Percentiles rank a stretch among this genome's conserved stretches.
phyloP scores from a whole-genome alignment of 495 filamentous ascomycete species.

The Podospora pseudopauciseta region DNA sequence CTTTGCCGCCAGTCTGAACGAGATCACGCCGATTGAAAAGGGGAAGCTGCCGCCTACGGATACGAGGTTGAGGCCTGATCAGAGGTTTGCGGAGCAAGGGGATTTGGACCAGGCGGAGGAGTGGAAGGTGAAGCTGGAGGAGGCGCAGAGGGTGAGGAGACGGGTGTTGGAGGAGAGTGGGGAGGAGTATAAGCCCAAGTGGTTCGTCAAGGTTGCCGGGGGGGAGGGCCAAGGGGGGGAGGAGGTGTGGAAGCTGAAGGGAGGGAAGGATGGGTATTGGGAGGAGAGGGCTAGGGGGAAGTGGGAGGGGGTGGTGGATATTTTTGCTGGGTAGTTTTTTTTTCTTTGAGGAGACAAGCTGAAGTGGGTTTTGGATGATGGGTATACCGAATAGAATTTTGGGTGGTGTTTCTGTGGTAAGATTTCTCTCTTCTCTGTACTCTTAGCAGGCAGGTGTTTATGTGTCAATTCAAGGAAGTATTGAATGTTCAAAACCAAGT shows the following conservation, averaged over 20 bases:
- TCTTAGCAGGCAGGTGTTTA: neutral
- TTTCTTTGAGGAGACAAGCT: no score
- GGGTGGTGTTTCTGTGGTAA: neutral
- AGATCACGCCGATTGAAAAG: conserved; percentile 77
- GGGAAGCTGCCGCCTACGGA: conserved; percentile 74
- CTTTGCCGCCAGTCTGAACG: conserved; percentile 84
- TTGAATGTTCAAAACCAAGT: neutral
- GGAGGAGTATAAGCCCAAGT: conserved; percentile 66
- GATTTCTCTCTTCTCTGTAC: neutral
- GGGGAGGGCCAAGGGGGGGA: conserved; percentile 56
- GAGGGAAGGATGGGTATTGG: conserved; percentile 86
- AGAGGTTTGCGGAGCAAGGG: conserved; percentile 78
- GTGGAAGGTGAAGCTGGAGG: conserved; percentile 78
- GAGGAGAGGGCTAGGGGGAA: conserved; percentile 67
- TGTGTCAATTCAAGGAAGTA: neutral
- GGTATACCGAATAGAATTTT: neutral
- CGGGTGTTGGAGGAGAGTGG: conserved; percentile 70
- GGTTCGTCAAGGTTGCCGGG: conserved; percentile 67
- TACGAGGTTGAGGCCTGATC: conserved; percentile 81
- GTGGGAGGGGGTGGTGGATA: conserved; percentile 67
- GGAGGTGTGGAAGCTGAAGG: conserved; percentile 75
- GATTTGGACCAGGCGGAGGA: conserved; percentile 80
- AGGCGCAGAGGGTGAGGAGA: conserved; percentile 73
- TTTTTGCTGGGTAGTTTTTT: conserved; percentile 50
- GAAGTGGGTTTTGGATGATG: neutral